Evolutionary conservation across 1,284 basidiomycete species (phyloP), one percentile per base, ranked within the genome.

Genomic region (Trichosporon coremiiforme): DNA sequence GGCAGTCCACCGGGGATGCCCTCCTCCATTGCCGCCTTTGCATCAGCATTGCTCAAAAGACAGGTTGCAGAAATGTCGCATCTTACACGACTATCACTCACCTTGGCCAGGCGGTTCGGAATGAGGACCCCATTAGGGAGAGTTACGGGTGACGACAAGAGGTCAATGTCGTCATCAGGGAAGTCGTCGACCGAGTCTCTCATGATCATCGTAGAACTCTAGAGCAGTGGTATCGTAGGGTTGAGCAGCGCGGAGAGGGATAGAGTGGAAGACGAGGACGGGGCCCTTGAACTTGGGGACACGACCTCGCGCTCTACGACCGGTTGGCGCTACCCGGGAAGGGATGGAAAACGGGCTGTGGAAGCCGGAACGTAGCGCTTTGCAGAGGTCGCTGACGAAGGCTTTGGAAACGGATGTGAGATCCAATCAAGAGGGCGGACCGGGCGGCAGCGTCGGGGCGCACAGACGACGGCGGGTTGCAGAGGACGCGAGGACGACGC

Each of bases 1-100:
- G 94, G 93, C 15, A 87, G 86, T 0, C 91, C 91, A n/a, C 92
- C 92, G 13, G 85, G 84, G 36, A 91, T 84, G 1, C 93, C 90
- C 80, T 96, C 94, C 75, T 94, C 94, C 87, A 94, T 87, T 0
- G 94, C 90, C 22, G 89, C 90, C 91, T 93, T 69, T 4, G 12
- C 13, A 20, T 67, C 57, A 55, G 22, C n/a, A 36, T 36, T n/a
- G 36, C 65, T 36, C 20, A 8, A 12, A 10, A 31, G n/a, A n/a
- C n/a, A n/a, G n/a, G n/a, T n/a, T 8, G 6, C 4, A n/a, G 2
- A 29, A 17, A 33, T 33, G 13, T n/a, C 17, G 63, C 45, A 20
- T 29, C 5, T 35, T 17, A 29, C 17, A 15, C 45, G 9, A 29
- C 31, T 20, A 22, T 25, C 1, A 67, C 83, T 67, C 64, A 85